Base-by-base conservation (phyloP, 768 basidiomycete species). In the Agrocybe praecox region DNA sequence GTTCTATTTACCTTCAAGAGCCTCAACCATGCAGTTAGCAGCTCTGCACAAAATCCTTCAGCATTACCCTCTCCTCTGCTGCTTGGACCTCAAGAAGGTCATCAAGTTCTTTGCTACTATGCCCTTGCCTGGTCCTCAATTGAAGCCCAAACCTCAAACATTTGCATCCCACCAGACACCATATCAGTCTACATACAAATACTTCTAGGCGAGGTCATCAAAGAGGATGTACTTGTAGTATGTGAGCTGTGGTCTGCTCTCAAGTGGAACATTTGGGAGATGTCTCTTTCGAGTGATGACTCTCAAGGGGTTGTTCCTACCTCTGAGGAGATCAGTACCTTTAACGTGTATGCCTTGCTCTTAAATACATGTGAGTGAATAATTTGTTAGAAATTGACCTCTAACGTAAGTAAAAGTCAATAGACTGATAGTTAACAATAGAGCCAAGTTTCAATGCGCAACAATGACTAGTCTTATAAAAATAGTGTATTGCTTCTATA, bases 291-390 rank as follows among this genome's bases (percentile, higher is more conserved):
- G 5, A 12, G 36, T 4, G 36, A 40, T 14, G 5, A 6, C 14
- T 12, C 36, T 14, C 5, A 40, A 3, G 36, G 36, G 5, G 14
- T 40, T 40, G n/a, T 46, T 15, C n/a, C 26, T 43, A 22, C 42
- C 18, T 17, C 22, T 21, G 40, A 49, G 29, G 55, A 49, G 11
- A 48, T 49, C 17, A 56, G 22, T 11, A 14, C 3, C 7, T 56
- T 49, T 26, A 56, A 56, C 44, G 32, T 14, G 17, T 29, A 43
- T 50, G 47, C 55, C 10, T 46, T 49, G 14, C 36, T 36, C 6
- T 23, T 49, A 2, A 19, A 23, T 17, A 49, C 49, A 14, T 49
- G 55, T 56, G 24, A 3, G 55, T 56, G 23, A 8, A 7, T 45
- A 6, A 18, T 21, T 18, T n/a, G n/a, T n/a, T n/a, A n/a, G n/a